Percentiles rank a stretch among this genome's conserved stretches.
Conservation (phyloP, 305 asterid species). For the Solanum hybrid region DNA sequence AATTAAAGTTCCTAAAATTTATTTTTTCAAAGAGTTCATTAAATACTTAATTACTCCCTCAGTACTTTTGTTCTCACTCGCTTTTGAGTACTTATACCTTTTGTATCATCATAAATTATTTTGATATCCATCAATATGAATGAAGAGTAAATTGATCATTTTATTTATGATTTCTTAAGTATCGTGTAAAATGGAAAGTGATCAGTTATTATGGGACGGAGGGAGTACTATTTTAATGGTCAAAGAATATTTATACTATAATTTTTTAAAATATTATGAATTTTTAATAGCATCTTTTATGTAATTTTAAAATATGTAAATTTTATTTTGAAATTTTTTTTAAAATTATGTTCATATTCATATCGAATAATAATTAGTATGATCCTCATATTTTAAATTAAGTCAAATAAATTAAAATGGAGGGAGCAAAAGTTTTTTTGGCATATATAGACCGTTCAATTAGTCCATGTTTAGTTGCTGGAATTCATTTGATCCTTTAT, state of each 20-base stretch:
- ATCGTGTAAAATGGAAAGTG: not conserved
- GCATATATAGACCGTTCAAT: not conserved
- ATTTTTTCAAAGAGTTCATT: not conserved
- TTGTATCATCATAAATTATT: no score
- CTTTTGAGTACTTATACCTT: not conserved
- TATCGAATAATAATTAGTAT: no score
- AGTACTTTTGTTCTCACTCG: not conserved
- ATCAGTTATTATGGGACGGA: no score
- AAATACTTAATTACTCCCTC: not conserved
- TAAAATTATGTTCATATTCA: no score
- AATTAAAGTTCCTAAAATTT: no score
- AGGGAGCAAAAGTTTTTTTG: not conserved
- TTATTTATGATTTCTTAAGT: no score
- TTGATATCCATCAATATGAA: not conserved
- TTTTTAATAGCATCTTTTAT: not conserved
- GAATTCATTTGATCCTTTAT: no score
- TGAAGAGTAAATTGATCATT: not conserved
- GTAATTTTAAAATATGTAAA: no score
- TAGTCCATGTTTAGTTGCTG: not conserved
- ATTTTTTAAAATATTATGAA: no score
- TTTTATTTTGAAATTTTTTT: no score
- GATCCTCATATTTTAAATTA: not conserved
- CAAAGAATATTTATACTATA: not conserved
- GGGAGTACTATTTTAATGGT: not conserved
- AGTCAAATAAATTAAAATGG: not conserved